Conservation (phyloP, 306 rosid genomes). For the Sechiopsis laciniata region DNA sequence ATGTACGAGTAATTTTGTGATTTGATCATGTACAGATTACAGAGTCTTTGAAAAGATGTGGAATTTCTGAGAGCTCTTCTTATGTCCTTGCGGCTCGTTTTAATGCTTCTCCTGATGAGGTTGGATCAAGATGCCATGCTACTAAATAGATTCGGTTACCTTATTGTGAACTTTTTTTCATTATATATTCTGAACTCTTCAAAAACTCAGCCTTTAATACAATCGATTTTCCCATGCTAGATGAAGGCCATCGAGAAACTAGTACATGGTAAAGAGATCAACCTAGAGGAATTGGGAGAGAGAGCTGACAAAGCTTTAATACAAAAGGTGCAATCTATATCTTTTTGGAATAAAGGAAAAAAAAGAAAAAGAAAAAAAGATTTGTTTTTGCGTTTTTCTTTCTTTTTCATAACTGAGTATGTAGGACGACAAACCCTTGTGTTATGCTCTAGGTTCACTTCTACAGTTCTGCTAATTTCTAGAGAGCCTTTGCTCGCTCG, state of each 20-base stretch:
- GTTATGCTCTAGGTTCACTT: background rate
- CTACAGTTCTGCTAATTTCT: background rate
- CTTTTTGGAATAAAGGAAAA: no score
- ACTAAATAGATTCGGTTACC: background rate
- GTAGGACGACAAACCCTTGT: background rate
- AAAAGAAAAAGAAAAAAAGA: no score
- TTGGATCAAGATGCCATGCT: constrained; percentile 24
- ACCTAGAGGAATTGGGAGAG: constrained; percentile 57
- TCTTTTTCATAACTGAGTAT: background rate
- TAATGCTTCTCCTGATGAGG: constrained; percentile 66
- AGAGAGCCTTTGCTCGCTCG: background rate
- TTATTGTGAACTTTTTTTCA: background rate
- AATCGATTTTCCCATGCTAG: constrained; percentile 27
- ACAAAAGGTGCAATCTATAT: constrained; percentile 46
- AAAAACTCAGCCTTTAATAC: background rate
- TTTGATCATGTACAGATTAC: constrained; percentile 53
- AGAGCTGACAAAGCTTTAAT: constrained; percentile 72
- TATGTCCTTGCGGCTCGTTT: constrained; percentile 75
- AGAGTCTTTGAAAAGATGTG: constrained; percentile 83
- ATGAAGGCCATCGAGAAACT: constrained; percentile 61
- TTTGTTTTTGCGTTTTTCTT: background rate
- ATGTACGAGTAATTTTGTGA: constrained; percentile 24
- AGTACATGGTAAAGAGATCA: constrained; percentile 55
- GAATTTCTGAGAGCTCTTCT: constrained; percentile 62
- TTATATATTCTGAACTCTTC: background rate